Base-by-base conservation (phyloP, 1,284 basidiomycete species). In the Sanghuangporus sanghuang region DNA sequence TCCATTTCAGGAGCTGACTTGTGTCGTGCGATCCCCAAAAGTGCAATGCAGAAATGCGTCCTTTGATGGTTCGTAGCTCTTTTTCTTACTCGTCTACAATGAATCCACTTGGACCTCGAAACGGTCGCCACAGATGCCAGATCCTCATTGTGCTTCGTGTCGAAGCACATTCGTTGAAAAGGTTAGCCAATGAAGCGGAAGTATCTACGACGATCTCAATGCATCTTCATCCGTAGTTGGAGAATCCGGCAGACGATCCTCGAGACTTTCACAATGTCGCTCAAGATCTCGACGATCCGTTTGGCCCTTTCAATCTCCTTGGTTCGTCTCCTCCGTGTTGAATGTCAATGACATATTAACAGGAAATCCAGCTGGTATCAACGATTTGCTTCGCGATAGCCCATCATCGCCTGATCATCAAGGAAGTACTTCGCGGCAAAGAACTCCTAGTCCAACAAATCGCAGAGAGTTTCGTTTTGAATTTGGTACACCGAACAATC, bases 31-130 rank as follows among this genome's bases (percentile, higher is more conserved):
- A 46, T 62, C 66, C 57, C 57, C 60, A 12, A 70, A 70, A 90
- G 90, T 92, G 90, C 70, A 80, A 85, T 73, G 81, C 86, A 64
- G 90, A 92, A 75, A 92, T 90, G 87, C 76, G 84, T 59, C 90
- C 90, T 1, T 73, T 92, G 57, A 91, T 92, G 90, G 90, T 90
- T 67, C 60, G 81, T 74, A 5, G 50, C 21, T 44, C 21, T 16
- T 35, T 52, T 14, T 36, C n/a, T 12, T n/a, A 16, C 52, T 36
- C 5, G 14, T 27, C 14, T 36, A 32, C 21, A 54, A 36, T 44
- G 32, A 21, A 6, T 5, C 46, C 27, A 8, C 2, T 3, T 46
- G 6, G 21, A 3, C 40, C 40, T 42, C 8, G 7, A 7, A 12
- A 21, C 44, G 54, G 38, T 27, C 59, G 69, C 50, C 49, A 54